A percentile compares a stretch with the other conserved stretches of the same genome.
Conservation (phyloP, 768 basidiomycete genomes). For the Crucibulum laeve region DNA sequence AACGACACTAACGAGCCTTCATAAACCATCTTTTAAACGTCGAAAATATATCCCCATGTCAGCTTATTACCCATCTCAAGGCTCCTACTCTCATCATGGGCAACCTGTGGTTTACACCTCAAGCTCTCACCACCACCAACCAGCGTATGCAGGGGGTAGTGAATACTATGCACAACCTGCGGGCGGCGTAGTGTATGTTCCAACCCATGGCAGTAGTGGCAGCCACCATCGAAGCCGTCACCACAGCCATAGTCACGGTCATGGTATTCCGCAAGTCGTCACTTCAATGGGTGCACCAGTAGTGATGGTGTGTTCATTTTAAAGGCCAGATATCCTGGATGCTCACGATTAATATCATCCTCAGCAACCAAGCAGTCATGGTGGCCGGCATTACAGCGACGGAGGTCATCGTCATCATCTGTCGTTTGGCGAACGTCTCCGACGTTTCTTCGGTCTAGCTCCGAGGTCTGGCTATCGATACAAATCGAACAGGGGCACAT, state of each 20-base stretch:
- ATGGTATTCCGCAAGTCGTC: slow-evolving; percentile 19
- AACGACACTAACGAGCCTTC: neutral
- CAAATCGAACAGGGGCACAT: slow-evolving; percentile 38
- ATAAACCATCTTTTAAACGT: neutral
- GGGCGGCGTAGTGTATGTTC: slow-evolving; percentile 27
- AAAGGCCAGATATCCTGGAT: too few species aligned
- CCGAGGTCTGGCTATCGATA: slow-evolving; percentile 34
- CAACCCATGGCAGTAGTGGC: slow-evolving; percentile 18
- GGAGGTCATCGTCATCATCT: slow-evolving; percentile 18
- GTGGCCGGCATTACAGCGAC: slow-evolving; percentile 16
- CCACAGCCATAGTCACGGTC: slow-evolving; percentile 16
- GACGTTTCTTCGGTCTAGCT: slow-evolving; percentile 51
- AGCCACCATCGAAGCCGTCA: slow-evolving; percentile 20
- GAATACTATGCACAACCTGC: slow-evolving; percentile 18
- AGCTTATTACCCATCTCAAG: slow-evolving; percentile 35
- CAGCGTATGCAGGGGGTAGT: slow-evolving; percentile 12
- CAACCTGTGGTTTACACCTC: slow-evolving; percentile 29
- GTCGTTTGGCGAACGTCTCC: slow-evolving; percentile 41
- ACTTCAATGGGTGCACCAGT: slow-evolving; percentile 18
- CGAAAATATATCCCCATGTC: neutral
- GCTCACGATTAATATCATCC: too few species aligned
- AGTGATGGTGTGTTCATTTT: slow-evolving; percentile 18
- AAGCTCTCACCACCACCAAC: slow-evolving; percentile 12
- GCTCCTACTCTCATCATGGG: slow-evolving; percentile 16
- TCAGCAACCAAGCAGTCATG: slow-evolving; percentile 24